Percentiles rank a stretch among this genome's conserved stretches.
phyloP scores from a whole-genome alignment of 2,329 filamentous ascomycete species.

The Lachnellula suecica region DNA sequence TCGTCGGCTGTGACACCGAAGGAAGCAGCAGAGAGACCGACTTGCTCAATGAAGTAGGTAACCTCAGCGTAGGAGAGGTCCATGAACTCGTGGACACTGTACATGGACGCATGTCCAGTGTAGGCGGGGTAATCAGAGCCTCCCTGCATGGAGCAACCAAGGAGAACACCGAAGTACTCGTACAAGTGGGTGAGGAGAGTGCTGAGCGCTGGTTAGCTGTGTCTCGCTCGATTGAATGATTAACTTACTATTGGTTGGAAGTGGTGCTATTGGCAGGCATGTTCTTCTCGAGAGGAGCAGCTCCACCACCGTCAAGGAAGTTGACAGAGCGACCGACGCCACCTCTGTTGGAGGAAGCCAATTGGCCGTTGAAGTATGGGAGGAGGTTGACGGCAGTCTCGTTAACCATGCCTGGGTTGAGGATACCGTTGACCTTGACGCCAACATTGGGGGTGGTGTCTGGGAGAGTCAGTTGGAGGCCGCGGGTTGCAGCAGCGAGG shows the following conservation, averaged over 20 bases:
- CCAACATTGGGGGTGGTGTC: conserved; percentile 53
- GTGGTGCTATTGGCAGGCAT: conserved; percentile 49
- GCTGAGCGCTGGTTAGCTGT: conserved; percentile 22
- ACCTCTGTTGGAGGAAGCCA: conserved; percentile 53
- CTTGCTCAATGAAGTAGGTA: conserved; percentile 59
- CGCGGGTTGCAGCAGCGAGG: not conserved
- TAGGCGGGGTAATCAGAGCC: conserved; percentile 51
- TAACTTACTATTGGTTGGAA: conserved; percentile 54
- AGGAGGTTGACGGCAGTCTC: conserved; percentile 54
- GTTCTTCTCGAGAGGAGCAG: conserved; percentile 53
- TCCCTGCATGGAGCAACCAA: conserved; percentile 53
- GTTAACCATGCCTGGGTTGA: conserved; percentile 49
- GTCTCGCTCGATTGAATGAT: not conserved
- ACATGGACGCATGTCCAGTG: conserved; percentile 45
- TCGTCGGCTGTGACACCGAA: conserved; percentile 59
- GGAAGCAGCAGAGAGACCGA: conserved; percentile 53
- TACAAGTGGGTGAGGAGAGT: conserved; percentile 61
- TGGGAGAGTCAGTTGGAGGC: conserved; percentile 22
- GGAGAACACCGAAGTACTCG: conserved; percentile 58
- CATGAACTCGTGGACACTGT: conserved; percentile 61
- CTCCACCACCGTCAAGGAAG: conserved; percentile 61
- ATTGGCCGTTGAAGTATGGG: conserved; percentile 57
- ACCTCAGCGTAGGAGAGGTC: conserved; percentile 49
- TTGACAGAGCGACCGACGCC: conserved; percentile 48
- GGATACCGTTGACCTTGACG: conserved; percentile 55